phyloP scores from a whole-genome alignment of 768 basidiomycete species.

The Phaffia tasmanica region DNA sequence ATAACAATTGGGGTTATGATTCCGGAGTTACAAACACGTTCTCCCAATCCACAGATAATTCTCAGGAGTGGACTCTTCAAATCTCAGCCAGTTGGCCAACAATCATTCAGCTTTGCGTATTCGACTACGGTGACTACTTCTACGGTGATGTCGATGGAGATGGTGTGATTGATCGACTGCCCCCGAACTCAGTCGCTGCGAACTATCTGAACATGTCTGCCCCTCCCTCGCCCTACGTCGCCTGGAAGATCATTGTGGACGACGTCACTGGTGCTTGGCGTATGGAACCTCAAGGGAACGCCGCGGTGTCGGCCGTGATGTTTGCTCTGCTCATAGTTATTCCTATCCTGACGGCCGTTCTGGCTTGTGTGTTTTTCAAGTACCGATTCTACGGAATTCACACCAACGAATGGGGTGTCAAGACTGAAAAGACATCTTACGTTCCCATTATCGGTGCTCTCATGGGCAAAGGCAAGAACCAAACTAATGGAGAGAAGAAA shows the following conservation, averaged over 20 bases:
- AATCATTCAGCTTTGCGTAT: conserved; percentile 80
- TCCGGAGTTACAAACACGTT: conserved; percentile 62
- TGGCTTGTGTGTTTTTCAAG: conserved; percentile 80
- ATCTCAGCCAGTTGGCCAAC: conserved; percentile 87
- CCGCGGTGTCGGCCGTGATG: conserved; percentile 72
- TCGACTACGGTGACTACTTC: conserved; percentile 80
- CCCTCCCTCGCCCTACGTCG: conserved; percentile 73
- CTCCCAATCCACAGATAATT: conserved; percentile 44
- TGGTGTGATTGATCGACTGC: conserved; percentile 76
- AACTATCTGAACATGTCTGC: conserved; percentile 88
- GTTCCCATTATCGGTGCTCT: conserved; percentile 67
- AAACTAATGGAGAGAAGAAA: conserved; percentile 6
- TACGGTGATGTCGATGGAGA: conserved; percentile 84
- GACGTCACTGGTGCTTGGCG: conserved; percentile 67
- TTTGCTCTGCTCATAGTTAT: conserved; percentile 70
- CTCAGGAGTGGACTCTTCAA: conserved; percentile 71
- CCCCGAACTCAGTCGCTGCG: conserved; percentile 67
- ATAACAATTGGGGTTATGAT: conserved; percentile 88
- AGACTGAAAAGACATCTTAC: conserved; percentile 54
- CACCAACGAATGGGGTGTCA: conserved; percentile 81
- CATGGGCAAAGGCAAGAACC: conserved; percentile 38
- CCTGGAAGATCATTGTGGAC: conserved; percentile 73
- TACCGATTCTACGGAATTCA: conserved; percentile 94
- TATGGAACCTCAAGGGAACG: conserved; percentile 68
- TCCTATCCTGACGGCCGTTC: conserved; percentile 69